Evolutionary conservation across 2,329 filamentous ascomycete genomes (phyloP), one percentile per base, ranked within the genome.

Genomic region (Rhytidhysteron rufulum): DNA sequence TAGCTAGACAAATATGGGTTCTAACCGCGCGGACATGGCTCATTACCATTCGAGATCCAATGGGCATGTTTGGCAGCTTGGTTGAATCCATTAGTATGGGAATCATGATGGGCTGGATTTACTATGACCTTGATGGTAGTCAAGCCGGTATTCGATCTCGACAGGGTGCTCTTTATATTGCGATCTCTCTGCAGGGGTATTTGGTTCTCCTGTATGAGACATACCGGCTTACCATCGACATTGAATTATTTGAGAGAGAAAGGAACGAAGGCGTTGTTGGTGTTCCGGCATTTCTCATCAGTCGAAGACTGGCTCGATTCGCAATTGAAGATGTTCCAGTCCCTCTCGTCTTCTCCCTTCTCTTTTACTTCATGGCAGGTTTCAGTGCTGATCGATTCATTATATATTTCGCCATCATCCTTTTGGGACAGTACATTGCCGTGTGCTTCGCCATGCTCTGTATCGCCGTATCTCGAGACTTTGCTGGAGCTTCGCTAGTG

Each of bases 341-440:
- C 1, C 85, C 85, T 0, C 73, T 88, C 13, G 58, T 88, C 3
- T 89, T 83, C 54, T 81, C 81, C 5, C 65, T 81, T 2, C 82
- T 89, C 6, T 83, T 82, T 55, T 90, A 89, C 61, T 89, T 87
- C 59, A 88, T 89, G 82, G 78, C 80, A 5, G 85, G 84, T 0
- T 86, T 88, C 50, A 75, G 82, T 7, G 78, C 74, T 0, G 63
- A 55, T 2, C 78, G 83, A 39, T 89, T 88, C 61, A 82, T 90
- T 42, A 80, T 75, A 1, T 90, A 88, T 66, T 83, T 89, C 48
- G 70, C 74, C 3, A 72, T 88, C 27, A 76, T 82, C 0, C 61
- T 90, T 4, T 60, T 89, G 3, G 82, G 80, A 32, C 86, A 90
- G 43, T 88, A 87, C 48, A 82, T 87, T 25, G 79, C 84, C 1